Evolutionary conservation across 2,329 filamentous ascomycete species (phyloP), one percentile per base, ranked within the genome.

Genomic region (Aspergillus tamarii): DNA sequence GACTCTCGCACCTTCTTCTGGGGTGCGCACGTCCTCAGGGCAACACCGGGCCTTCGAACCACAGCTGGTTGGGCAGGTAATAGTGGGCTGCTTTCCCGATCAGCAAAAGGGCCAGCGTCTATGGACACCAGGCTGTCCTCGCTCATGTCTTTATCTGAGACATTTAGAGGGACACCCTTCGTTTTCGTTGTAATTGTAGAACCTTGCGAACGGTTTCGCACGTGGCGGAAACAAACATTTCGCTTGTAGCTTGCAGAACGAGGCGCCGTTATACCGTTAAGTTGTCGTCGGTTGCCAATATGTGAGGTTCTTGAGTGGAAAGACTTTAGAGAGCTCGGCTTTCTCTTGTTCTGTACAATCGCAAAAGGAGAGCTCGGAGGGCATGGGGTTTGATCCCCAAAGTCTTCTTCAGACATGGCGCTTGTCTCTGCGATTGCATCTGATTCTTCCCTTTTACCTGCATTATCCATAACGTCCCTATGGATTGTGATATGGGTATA

Each of bases 401-500:
- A 64, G 6, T 66, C 69, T 19, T 71, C 68, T 45, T 74, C 68
- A 9, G 57, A 62, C 50, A 72, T 69, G 1, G 68, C 62, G 10
- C 68, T 69, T 1, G 70, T 66, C 21, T 64, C 48, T 26, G 69
- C 67, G 21, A 62, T 62, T 7, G 36, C 52, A 2, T 69, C 64
- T 6, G 66, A 56, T 0, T 62, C 14, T 10, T 62, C 32, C 5
- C 48, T 59, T 41, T 59, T 57, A 7, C 60, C 52, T 23, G 43
- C 32, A 9, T 67, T 61, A 23, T 65, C 67, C 3, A 69, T 43
- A 1, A 74, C 67, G 62, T 74, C 79, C 57, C 88, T 86, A 71
- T 93, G 89, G 55, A 95, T 83, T 0, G 87, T 88, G 58, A 93
- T 86, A 69, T 88, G 91, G 34, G 89, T 84, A 70, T 88, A 88